Evolutionary conservation across 768 basidiomycete genomes (phyloP).

Genomic region (Mycena pura): DNA sequence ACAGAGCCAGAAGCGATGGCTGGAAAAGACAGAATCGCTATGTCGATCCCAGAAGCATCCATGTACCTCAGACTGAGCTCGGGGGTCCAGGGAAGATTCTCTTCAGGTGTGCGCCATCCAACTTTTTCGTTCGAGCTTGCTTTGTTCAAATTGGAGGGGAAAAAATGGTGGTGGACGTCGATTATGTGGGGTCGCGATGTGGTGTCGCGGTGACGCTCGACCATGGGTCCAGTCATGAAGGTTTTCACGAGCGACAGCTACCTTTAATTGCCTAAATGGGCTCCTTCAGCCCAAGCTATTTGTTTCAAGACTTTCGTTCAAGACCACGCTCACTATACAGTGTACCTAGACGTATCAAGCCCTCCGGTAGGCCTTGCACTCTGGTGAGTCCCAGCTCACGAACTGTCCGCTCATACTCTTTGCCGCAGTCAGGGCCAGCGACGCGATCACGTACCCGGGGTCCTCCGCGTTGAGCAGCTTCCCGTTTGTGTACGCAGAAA

Average conservation of each 20-base stretch:
- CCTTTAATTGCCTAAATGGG: neutral
- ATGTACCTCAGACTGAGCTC: slow-evolving; percentile 66
- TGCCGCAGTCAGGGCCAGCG: slow-evolving; percentile 70
- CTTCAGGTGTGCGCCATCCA: slow-evolving; percentile 69
- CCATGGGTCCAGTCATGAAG: neutral
- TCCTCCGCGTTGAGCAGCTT: slow-evolving; percentile 78
- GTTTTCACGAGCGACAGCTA: neutral
- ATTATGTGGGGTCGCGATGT: slow-evolving; percentile 40
- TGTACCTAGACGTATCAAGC: slow-evolving; percentile 4
- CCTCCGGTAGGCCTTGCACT: slow-evolving; percentile 61
- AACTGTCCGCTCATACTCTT: slow-evolving; percentile 75
- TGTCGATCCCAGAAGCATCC: slow-evolving; percentile 62
- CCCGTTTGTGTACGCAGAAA: slow-evolving; percentile 64
- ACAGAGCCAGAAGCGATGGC: slow-evolving; percentile 51
- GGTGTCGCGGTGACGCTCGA: neutral
- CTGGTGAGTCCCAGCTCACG: slow-evolving; percentile 79
- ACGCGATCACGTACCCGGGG: slow-evolving; percentile 80
- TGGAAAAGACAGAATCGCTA: slow-evolving; percentile 73
- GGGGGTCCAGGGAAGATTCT: slow-evolving; percentile 70
- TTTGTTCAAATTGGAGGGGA: slow-evolving; percentile 61
- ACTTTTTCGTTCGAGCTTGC: slow-evolving; percentile 48
- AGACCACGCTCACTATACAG: slow-evolving; percentile 7
- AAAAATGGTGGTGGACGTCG: slow-evolving; percentile 84
- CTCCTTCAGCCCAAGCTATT: neutral
- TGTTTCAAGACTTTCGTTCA: neutral